Evolutionary conservation across 371 early-diverging fungal genomes (phyloP).

Genomic region (Rhizomucor miehei): DNA sequence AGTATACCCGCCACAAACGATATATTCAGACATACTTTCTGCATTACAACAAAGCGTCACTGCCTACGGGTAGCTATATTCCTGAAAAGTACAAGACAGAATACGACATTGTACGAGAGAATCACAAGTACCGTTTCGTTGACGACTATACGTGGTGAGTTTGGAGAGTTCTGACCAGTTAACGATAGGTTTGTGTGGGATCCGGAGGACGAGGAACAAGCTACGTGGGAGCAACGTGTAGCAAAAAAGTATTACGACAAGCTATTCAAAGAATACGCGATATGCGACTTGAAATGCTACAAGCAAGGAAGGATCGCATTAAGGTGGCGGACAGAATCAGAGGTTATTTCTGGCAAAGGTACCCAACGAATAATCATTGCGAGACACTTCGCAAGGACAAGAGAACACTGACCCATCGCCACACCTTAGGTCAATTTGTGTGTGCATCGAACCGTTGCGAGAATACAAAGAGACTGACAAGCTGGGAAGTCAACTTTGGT

Average conservation of each 20-base stretch:
- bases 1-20: slow-evolving; percentile 55
- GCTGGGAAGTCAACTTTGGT: slow-evolving; percentile 89
- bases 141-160: background rate
- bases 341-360: slow-evolving; percentile 79
- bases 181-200: slow-evolving; percentile 31
- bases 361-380: background rate
- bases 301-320: slow-evolving; percentile 78
- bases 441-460: slow-evolving; percentile 67
- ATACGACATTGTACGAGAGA: slow-evolving; percentile 52
- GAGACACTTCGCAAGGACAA: background rate
- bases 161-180: background rate
- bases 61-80: slow-evolving; percentile 1
- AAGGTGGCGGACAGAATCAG: slow-evolving; percentile 80
- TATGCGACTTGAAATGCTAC: slow-evolving; percentile 74
- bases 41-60: slow-evolving; percentile 21
- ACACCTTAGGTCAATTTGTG: slow-evolving; percentile 65
- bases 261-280: slow-evolving; percentile 83
- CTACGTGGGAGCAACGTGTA: slow-evolving; percentile 75
- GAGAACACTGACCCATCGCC: background rate
- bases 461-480: slow-evolving; percentile 40
- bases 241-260: slow-evolving; percentile 85
- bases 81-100: slow-evolving; percentile 50
- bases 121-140: slow-evolving; percentile 18
- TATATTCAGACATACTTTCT: slow-evolving; percentile 52
- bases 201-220: slow-evolving; percentile 35